Conservation (phyloP, 2,329 filamentous ascomycete genomes). For the Xylariaceae sp. region DNA sequence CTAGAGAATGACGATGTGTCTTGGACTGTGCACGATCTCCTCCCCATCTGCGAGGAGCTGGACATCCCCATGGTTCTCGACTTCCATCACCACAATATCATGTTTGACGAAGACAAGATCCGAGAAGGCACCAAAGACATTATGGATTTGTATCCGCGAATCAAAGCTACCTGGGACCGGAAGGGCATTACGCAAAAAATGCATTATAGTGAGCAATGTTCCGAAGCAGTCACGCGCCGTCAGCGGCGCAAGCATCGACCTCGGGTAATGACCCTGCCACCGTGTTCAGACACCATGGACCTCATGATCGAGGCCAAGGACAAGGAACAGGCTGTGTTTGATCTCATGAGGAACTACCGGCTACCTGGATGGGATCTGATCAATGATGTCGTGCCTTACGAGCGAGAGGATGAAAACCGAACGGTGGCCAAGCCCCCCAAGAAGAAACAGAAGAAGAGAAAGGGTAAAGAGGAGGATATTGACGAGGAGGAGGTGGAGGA, state of each 20-base stretch:
- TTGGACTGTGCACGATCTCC: conserved; percentile 86
- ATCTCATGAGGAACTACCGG: conserved; percentile 84
- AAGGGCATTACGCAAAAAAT: conserved; percentile 91
- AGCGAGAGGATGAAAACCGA: conserved; percentile 71
- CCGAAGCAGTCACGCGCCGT: conserved; percentile 70
- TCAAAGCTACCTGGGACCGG: conserved; percentile 75
- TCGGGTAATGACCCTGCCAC: conserved; percentile 74
- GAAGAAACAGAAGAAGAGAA: conserved; percentile 42
- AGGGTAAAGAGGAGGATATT: conserved; percentile 27
- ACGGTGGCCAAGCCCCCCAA: conserved; percentile 43
- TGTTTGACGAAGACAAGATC: conserved; percentile 69
- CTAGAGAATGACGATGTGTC: conserved; percentile 92
- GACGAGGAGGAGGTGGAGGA: conserved; percentile 38
- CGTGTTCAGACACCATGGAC: conserved; percentile 79
- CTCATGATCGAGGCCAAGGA: conserved; percentile 99
- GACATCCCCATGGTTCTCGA: conserved; percentile 90
- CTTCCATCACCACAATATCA: conserved; percentile 92
- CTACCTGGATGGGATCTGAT: conserved; percentile 74
- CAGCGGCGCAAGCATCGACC: conserved; percentile 83
- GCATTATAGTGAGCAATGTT: conserved; percentile 85
- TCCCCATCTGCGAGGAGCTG: conserved; percentile 89
- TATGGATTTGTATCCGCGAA: conserved; percentile 67
- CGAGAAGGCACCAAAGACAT: conserved; percentile 86
- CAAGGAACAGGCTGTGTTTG: conserved; percentile 94
- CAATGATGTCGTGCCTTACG: conserved; percentile 73